Conservation (phyloP, 192 early-diverging fungal genomes). For the Gigaspora rosea region DNA sequence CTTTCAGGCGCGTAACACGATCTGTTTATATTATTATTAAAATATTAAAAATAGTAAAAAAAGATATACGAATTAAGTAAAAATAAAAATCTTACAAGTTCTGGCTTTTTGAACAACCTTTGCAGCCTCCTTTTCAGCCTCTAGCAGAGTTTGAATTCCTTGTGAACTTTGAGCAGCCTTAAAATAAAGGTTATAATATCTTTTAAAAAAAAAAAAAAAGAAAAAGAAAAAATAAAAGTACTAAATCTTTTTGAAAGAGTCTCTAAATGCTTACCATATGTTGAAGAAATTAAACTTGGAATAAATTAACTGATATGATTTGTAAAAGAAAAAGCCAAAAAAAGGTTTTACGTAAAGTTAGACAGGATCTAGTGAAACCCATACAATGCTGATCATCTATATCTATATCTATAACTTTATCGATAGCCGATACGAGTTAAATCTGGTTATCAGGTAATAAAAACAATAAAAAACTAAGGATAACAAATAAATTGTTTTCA, state of each 20-base stretch:
- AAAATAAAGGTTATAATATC: background rate
- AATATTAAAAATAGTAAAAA: background rate
- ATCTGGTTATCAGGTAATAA: no score
- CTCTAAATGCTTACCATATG: no score
- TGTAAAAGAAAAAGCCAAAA: no score
- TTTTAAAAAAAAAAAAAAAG: background rate
- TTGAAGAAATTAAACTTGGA: no score
- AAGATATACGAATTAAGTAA: background rate
- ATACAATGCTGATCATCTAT: background rate
- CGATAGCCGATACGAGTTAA: background rate
- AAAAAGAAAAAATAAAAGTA: background rate
- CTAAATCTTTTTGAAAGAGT: background rate
- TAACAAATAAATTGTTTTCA: no score
- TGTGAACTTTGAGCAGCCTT: constrained; percentile 71
- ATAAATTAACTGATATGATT: no score
- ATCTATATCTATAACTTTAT: background rate
- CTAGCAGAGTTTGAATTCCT: constrained; percentile 94
- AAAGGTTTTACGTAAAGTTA: no score
- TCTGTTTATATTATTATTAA: constrained; percentile 48
- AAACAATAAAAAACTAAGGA: no score
- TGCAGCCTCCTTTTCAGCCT: constrained; percentile 96
- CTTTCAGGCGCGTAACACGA: constrained; percentile 90
- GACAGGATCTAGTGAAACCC: no score
- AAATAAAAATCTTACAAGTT: constrained; percentile 64
- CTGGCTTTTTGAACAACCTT: constrained; percentile 91